phyloP scores from a whole-genome alignment of 169 alveolate genomes.

The Plasmodium fragile region DNA sequence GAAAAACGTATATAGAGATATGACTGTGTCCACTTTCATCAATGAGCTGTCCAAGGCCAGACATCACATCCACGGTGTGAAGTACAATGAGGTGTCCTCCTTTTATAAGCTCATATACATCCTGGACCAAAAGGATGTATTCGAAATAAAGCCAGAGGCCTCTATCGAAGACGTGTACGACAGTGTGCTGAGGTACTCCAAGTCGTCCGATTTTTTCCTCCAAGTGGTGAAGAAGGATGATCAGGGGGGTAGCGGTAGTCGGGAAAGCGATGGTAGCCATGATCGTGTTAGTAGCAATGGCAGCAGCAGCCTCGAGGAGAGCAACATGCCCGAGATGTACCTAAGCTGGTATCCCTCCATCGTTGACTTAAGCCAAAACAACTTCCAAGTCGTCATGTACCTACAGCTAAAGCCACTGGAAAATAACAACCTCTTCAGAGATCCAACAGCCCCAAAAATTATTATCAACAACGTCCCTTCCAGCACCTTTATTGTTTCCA shows the following conservation, averaged over 20 bases:
- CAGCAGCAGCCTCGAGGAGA: neutral
- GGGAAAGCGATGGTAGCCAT: neutral
- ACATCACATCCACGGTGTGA: constrained; percentile 45
- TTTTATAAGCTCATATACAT: constrained; percentile 45
- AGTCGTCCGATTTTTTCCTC: constrained; percentile 8
- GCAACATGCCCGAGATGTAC: constrained; percentile 34
- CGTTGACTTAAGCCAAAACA: constrained; percentile 64
- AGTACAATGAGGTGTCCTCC: constrained; percentile 19
- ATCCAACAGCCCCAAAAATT: constrained; percentile 1
- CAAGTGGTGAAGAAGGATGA: constrained; percentile 17
- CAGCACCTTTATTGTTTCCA: constrained; percentile 13
- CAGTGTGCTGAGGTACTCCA: constrained; percentile 23
- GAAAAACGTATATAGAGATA: constrained; percentile 61
- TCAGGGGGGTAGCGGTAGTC: neutral
- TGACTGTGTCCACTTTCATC: constrained; percentile 51
- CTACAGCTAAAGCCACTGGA: neutral
- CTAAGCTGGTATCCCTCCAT: constrained; percentile 36
- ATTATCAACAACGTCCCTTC: constrained; percentile 66
- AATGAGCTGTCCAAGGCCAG: constrained; percentile 70
- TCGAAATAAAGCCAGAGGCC: constrained; percentile 1
- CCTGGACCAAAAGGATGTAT: neutral
- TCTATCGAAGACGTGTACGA: constrained; percentile 27
- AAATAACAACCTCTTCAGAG: constrained; percentile 5
- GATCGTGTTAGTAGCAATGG: neutral
- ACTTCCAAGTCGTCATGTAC: constrained; percentile 54